Evolutionary conservation across 1,284 basidiomycete genomes (phyloP), one percentile per base, ranked within the genome.

Genomic region (Ceratobasidium sp.): DNA sequence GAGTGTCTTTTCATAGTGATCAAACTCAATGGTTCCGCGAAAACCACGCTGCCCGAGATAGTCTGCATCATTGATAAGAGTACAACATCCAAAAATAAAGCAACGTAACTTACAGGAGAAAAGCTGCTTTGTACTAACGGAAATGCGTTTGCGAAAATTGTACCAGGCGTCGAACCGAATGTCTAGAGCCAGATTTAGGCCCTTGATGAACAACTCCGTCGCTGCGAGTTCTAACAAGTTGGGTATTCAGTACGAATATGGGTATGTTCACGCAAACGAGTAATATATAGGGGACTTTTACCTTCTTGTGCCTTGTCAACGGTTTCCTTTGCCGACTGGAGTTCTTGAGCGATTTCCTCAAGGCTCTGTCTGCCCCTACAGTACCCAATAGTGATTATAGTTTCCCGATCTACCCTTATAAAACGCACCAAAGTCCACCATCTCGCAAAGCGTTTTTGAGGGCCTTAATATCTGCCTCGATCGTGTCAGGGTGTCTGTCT

Each of bases 21-120:
- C 91, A 83, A 99, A 98, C 13, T 94, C 82, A 39, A 94, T 91
- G 83, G 93, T 93, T 69, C 95, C 95, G 80, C 90, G 94, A 86
- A 95, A 96, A 13, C 94, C 95, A 81, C 98, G 94, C 79, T 93
- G 91, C 28, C 91, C 91, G 23, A 98, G 91, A 84, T 97, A 92
- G 82, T 90, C 91, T 26, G 91, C 89, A 26, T 44, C 15, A 33
- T 39, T n/a, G 3, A 33, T 33, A 33, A 33, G 33, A 15, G n/a
- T 10, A 15, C 20, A 23, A 58, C 10, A 28, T n/a, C 9, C 46
- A 1, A 39, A 13, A 15, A 40, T 10, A n/a, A 33, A 33, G 33
- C 33, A 15, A 18, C 20, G 23, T 3, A 1, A 49, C 73, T 68
- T 67, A 77, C 73, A 77, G 23, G 73, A 77, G 33, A 77, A 77